Percentiles rank a stretch among this genome's conserved stretches.
Conservation (phyloP, 1,284 basidiomycete species). For the Inonotus hispidus region DNA sequence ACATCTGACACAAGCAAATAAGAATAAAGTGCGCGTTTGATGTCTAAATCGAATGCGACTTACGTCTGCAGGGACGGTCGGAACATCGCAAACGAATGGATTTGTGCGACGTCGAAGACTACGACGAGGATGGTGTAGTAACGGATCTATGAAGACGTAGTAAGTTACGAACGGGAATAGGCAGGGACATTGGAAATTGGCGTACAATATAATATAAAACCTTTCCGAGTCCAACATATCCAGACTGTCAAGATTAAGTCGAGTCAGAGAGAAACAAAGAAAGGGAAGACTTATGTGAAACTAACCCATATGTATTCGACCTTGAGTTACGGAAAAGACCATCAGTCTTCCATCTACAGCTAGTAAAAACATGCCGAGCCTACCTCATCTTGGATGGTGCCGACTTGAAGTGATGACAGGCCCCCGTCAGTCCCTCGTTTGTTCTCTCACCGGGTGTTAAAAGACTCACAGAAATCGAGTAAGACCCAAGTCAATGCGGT, state of each 20-base stretch:
- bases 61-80: conserved; percentile 9
- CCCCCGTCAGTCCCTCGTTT: too few relatives aligned
- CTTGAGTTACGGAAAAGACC: background rate
- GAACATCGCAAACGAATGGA: conserved; percentile 30
- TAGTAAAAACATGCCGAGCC: background rate
- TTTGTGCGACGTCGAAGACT: conserved; percentile 37
- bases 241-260: background rate
- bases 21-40: too few relatives aligned
- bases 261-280: background rate
- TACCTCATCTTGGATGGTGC: conserved; percentile 1
- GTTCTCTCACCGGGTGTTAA: too few relatives aligned
- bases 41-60: background rate
- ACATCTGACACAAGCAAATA: conserved; percentile 27
- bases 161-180: background rate
- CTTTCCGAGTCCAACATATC: conserved; percentile 27
- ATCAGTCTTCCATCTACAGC: background rate
- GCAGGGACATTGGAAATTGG: background rate
- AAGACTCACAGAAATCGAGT: conserved; percentile 4
- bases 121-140: conserved; percentile 38
- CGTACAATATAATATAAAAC: conserved; percentile 36
- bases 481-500: conserved; percentile 8
- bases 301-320: conserved; percentile 11
- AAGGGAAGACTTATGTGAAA: background rate
- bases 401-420: background rate
- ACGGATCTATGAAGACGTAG: conserved; percentile 33